Evolutionary conservation across 352 stramenopile species (phyloP).

Genomic region (Pythium biforme): DNA sequence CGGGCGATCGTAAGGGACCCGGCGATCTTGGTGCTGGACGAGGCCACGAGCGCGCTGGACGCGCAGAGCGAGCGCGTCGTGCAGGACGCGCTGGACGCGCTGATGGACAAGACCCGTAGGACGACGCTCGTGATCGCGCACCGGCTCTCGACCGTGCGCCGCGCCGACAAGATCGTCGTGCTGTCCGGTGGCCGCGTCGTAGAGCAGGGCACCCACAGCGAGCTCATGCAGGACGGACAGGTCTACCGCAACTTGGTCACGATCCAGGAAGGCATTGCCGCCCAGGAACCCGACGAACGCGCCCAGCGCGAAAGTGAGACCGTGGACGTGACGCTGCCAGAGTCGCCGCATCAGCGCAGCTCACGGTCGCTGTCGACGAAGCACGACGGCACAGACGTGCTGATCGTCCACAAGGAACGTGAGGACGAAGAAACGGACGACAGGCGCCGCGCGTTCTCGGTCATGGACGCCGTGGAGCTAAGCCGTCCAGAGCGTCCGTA

Average conservation of each 20-base stretch:
- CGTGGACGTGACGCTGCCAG: not conserved
- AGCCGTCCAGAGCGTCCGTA: conserved; percentile 12
- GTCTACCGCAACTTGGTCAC: conserved; percentile 14
- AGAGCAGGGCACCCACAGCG: conserved; percentile 21
- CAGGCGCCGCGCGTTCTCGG: not conserved
- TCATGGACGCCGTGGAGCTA: not conserved
- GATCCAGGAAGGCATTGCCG: not conserved
- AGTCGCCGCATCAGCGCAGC: too few species aligned
- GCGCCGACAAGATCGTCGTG: conserved; percentile 29
- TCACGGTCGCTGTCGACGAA: too few species aligned
- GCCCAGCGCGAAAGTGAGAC: not conserved
- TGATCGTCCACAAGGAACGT: too few species aligned
- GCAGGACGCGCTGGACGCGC: conserved; percentile 9
- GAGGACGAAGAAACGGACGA: not conserved
- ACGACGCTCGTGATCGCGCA: conserved; percentile 34
- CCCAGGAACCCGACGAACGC: not conserved
- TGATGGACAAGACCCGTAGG: conserved; percentile 19
- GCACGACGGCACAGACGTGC: too few species aligned
- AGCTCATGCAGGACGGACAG: conserved; percentile 16
- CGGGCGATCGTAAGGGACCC: conserved; percentile 36
- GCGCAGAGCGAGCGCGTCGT: not conserved
- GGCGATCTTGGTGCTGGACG: not conserved
- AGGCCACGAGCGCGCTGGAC: conserved; percentile 12
- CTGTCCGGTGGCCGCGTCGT: conserved; percentile 18
- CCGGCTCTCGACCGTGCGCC: conserved; percentile 9